A percentile compares a stretch with the other conserved stretches of the same genome.
phyloP scores from a whole-genome alignment of 371 early-diverging fungal species.

The Blastocladiella emersonii region DNA sequence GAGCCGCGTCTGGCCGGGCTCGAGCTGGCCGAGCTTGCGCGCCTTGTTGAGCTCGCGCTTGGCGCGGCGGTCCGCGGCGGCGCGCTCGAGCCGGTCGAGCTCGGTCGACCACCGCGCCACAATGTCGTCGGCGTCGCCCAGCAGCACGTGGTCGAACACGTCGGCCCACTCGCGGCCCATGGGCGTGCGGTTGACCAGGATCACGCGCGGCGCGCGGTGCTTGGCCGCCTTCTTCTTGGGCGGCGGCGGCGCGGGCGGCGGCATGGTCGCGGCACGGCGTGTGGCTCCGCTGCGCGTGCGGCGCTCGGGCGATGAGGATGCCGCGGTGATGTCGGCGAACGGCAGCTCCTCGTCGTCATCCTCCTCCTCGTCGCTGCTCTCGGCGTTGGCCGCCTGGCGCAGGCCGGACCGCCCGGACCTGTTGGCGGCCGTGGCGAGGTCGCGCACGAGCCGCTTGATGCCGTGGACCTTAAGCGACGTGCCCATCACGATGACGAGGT shows the following conservation, averaged over 20 bases:
- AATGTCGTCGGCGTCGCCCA: constrained; percentile 21
- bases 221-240: constrained; percentile 7
- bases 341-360: too few species aligned
- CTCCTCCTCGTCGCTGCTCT: too few species aligned
- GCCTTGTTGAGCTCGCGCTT: neutral
- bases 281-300: too few species aligned
- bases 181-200: constrained; percentile 19
- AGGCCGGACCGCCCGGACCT: too few species aligned
- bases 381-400: too few species aligned
- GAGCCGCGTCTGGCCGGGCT: too few species aligned
- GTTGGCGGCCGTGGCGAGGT: constrained; percentile 58
- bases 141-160: constrained; percentile 25
- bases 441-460: constrained; percentile 74
- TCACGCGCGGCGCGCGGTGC: constrained; percentile 39
- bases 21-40: too few species aligned
- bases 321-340: too few species aligned
- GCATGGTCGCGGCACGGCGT: too few species aligned
- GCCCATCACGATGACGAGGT: constrained; percentile 93
- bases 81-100: neutral
- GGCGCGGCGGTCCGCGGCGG: neutral
- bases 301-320: constrained; percentile 5
- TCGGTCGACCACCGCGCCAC: neutral
- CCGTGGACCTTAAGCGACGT: constrained; percentile 94
- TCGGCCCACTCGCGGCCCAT: constrained; percentile 27
- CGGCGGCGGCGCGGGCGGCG: neutral